Percentiles rank a stretch among this genome's conserved stretches.
Evolutionary conservation across 2,329 filamentous ascomycete species (phyloP).

Genomic region (Fusarium veterinarium): DNA sequence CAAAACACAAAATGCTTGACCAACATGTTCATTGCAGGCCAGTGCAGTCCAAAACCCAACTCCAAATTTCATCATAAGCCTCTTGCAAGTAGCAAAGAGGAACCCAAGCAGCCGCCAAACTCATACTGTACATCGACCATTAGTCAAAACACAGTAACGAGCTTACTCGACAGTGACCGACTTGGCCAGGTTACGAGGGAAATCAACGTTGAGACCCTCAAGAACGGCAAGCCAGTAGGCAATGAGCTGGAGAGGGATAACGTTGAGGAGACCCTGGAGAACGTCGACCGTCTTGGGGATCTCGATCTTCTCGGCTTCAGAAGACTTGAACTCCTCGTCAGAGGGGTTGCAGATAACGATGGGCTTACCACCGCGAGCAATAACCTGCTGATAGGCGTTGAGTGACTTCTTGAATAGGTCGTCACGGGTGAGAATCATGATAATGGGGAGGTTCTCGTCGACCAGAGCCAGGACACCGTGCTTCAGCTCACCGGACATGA

Average conservation of each 20-base stretch:
- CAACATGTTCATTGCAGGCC: conserved; percentile 37
- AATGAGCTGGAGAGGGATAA: conserved; percentile 96
- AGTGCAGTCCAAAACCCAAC: conserved; percentile 46
- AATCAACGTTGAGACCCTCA: conserved; percentile 97
- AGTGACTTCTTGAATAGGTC: conserved; percentile 98
- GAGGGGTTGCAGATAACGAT: conserved; percentile 97
- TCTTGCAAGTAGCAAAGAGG: conserved; percentile 34
- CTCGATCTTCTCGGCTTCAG: conserved; percentile 96
- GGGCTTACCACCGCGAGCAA: conserved; percentile 93
- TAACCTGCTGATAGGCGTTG: conserved; percentile 99
- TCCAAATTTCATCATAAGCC: conserved; percentile 45
- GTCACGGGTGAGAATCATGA: conserved; percentile 99
- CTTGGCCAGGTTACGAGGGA: conserved; percentile 98
- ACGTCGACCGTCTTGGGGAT: conserved; percentile 95
- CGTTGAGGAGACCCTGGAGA: conserved; percentile 96
- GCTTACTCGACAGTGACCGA: conserved; percentile 96
- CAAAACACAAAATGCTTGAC: conserved; percentile 38
- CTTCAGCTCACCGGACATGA: conserved; percentile 99
- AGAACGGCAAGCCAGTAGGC: conserved; percentile 98
- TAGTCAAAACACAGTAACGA: conserved; percentile 25
- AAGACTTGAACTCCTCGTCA: conserved; percentile 88
- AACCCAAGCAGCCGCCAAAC: conserved; percentile 29
- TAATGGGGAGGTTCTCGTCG: conserved; percentile 98
- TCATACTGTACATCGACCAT: conserved; percentile 37
- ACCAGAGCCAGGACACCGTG: conserved; percentile 97